Evolutionary conservation across 345 rosid genomes (phyloP).

Genomic region (Gynandropsis gynandra): DNA sequence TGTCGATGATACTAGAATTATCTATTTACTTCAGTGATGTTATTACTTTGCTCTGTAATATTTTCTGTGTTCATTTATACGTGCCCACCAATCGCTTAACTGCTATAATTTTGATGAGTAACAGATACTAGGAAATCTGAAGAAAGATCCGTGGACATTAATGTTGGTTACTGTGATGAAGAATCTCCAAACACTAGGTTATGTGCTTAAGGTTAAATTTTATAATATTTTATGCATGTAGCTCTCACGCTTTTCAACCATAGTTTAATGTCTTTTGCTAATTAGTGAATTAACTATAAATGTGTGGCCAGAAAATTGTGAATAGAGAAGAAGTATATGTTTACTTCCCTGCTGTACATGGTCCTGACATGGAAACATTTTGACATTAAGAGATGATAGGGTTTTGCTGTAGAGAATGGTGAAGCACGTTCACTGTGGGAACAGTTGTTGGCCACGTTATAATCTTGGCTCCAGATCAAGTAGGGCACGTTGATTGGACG

Average conservation of each 20-base stretch:
- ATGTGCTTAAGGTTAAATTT: conserved; percentile 56
- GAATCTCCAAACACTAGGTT: conserved; percentile 81
- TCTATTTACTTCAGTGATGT: too few relatives aligned
- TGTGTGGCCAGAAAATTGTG: conserved; percentile 11
- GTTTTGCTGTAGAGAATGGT: conserved; percentile 54
- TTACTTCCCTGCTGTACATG: conserved; percentile 6
- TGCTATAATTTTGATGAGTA: conserved; percentile 22
- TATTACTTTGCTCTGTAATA: conserved; percentile 1
- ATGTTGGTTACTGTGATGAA: conserved; percentile 69
- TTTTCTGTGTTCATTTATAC: background rate
- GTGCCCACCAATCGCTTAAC: conserved; percentile 5
- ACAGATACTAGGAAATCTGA: conserved; percentile 79
- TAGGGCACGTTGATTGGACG: conserved; percentile 72
- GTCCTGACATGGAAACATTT: conserved; percentile 23
- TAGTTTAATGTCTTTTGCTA: background rate
- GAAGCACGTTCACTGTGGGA: conserved; percentile 57
- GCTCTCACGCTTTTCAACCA: conserved; percentile 16
- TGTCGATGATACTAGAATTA: too few relatives aligned
- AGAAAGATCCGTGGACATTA: conserved; percentile 56
- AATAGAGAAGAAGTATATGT: conserved; percentile 11
- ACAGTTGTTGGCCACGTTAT: conserved; percentile 46
- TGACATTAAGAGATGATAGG: conserved; percentile 46
- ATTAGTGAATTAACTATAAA: conserved; percentile 10
- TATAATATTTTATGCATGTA: conserved; percentile 13
- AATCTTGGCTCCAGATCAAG: conserved; percentile 40